These are phyloP conservation scores for Iris pallida DNA, from an alignment of 116 monocot species.

Conservation along the genomic window DNA sequence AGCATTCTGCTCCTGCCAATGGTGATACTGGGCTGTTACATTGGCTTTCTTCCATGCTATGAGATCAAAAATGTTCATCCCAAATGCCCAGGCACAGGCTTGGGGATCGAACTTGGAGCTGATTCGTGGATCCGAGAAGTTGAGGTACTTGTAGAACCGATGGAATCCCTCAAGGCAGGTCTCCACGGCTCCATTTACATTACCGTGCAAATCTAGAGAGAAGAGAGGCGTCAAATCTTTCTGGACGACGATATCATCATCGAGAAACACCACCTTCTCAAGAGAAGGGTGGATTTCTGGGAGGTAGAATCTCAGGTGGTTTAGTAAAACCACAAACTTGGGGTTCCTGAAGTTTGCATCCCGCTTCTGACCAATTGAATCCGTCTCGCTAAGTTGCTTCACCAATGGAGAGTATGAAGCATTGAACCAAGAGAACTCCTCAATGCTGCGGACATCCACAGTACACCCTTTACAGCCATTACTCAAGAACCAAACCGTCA, in stretches of 20 bases:
- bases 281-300: constrained; percentile 44
- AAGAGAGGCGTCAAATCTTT: constrained; percentile 44
- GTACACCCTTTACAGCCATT: constrained; percentile 41
- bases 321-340: constrained; percentile 28
- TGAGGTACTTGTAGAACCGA: constrained; percentile 50
- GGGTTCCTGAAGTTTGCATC: constrained; percentile 26
- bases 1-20: constrained; percentile 52
- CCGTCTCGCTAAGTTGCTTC: constrained; percentile 22
- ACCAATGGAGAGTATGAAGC: constrained; percentile 38
- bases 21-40: constrained; percentile 31
- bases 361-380: constrained; percentile 9
- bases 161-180: constrained; percentile 51
- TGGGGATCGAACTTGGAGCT: constrained; percentile 50
- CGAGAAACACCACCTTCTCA: constrained; percentile 43
- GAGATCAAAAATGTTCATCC: constrained; percentile 49
- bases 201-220: constrained; percentile 41
- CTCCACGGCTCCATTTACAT: constrained; percentile 54
- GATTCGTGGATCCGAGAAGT: constrained; percentile 35
- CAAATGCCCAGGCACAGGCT: constrained; percentile 54
- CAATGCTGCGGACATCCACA: constrained; percentile 28
- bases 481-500: constrained; percentile 34
- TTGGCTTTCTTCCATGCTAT: constrained; percentile 47
- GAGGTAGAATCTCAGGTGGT: constrained; percentile 51
- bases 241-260: constrained; percentile 57
- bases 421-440: constrained; percentile 47